These are phyloP conservation scores for Monsonia emarginata DNA, from an alignment of 441 rosid species.

Conservation along the genomic window DNA sequence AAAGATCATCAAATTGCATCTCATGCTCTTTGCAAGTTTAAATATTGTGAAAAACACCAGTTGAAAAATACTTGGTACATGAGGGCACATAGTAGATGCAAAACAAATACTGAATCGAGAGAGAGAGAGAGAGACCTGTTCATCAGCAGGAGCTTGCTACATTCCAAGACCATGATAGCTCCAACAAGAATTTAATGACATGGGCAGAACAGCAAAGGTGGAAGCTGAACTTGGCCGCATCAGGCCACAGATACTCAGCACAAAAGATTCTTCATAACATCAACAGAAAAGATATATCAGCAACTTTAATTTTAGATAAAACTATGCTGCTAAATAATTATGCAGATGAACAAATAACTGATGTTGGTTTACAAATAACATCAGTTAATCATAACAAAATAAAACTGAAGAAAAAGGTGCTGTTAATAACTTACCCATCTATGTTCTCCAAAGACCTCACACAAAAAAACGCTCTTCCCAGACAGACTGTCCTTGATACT, in stretches of 20 bases:
- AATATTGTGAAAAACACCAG: neutral
- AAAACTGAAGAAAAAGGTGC: neutral
- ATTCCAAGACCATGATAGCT: neutral
- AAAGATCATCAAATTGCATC: neutral
- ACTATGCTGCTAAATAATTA: neutral
- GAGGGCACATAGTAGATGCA: neutral
- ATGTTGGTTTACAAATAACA: neutral
- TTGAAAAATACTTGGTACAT: neutral
- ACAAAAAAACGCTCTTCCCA: constrained; percentile 1
- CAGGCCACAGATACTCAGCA: neutral
- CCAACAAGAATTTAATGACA: neutral
- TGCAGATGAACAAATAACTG: neutral
- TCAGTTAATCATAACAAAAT: neutral
- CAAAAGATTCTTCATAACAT: neutral
- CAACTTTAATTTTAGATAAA: neutral
- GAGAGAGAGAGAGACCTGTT: neutral
- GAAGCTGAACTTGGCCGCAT: neutral
- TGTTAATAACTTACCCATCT: neutral
- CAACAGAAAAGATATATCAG: neutral
- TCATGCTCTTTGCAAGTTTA: neutral
- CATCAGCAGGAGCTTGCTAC: constrained; percentile 2
- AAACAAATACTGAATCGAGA: neutral
- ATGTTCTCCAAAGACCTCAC: constrained; percentile 1
- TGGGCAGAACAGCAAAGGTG: neutral
- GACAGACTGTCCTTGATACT: constrained; percentile 11